Evolutionary conservation across 2,329 filamentous ascomycete species (phyloP).

Genomic region (Trichoderma arundinaceum): DNA sequence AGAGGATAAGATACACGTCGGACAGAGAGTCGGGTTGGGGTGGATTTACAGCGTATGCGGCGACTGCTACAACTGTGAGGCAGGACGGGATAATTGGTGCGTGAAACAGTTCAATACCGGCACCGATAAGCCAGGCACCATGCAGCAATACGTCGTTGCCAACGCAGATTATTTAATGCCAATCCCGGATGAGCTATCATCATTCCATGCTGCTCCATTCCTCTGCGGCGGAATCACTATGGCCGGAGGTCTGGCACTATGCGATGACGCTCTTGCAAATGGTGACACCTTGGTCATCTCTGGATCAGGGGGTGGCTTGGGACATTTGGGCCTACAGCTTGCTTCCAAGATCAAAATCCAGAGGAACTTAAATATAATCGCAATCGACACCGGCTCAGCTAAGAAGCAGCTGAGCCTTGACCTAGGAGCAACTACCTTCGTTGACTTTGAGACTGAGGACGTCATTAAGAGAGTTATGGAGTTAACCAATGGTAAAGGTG

Average conservation of each 20-base stretch:
- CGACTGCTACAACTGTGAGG: slow-evolving; percentile 14
- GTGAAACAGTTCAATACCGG: slow-evolving; percentile 10
- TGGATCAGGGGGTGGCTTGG: slow-evolving; percentile 11
- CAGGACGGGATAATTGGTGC: slow-evolving; percentile 14
- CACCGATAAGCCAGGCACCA: slow-evolving; percentile 14
- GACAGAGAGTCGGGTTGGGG: slow-evolving; percentile 11
- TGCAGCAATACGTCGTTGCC: slow-evolving; percentile 23
- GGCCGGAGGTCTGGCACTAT: neutral
- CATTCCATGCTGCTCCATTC: slow-evolving; percentile 3
- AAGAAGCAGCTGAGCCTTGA: neutral
- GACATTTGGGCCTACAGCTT: slow-evolving; percentile 2
- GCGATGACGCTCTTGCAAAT: neutral
- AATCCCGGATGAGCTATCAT: slow-evolving; percentile 4
- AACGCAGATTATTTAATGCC: slow-evolving; percentile 21
- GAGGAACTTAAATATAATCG: neutral
- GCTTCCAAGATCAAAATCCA: neutral
- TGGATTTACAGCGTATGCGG: slow-evolving; percentile 23
- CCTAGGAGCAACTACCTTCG: neutral
- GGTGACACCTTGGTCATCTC: slow-evolving; percentile 15
- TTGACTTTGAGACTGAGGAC: slow-evolving; percentile 13
- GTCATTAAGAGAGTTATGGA: slow-evolving; percentile 8
- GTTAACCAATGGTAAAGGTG: slow-evolving; percentile 11
- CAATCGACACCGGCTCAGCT: slow-evolving; percentile 6
- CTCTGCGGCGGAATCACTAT: slow-evolving; percentile 17
- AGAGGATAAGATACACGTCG: neutral